Base-by-base conservation (phyloP, 2,329 filamentous ascomycete genomes). In the Escovopsis weberi region DNA sequence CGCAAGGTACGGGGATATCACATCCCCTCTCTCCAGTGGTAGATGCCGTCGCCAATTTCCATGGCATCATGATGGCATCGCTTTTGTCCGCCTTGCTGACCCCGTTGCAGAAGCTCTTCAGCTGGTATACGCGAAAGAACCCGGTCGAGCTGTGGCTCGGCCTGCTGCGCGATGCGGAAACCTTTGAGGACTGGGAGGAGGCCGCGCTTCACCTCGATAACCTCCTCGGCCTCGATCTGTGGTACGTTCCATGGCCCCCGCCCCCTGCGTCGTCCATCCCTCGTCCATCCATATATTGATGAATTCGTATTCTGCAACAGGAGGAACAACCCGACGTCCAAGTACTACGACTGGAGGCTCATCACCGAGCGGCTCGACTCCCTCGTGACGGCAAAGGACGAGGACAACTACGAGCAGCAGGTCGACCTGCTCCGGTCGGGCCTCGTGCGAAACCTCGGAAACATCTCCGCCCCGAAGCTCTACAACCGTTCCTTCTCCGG, bases 401-500 rank as follows among this genome's bases (percentile, higher is more conserved):
- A 78, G 37, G 76, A 77, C 49, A 82, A 94, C 58, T 72, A 88
- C 37, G 70, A 85, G 43, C 74, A 75, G 12, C 68, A 94, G 7
- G 78, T 87, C 46, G 87, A 87, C 55, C 71, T 93, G 15, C 69
- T 94, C 34, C 80, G 86, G 26, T 86, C 85, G 12, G 86, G 78
- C 3, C 68, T 82, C 15, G 74, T 94, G 28, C 78, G 88, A 33
- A 94, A 95, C 54, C 68, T 94, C n/a, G 88, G 86, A 45, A 93
- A 94, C 57, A 93, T 95, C 52, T 85, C 85, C 1, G 75, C 81
- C 2, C 78, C 85, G 2, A 79, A 79, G 48, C 68, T 95, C 1
- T 95, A 87, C 64, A 88, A 88, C 53, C 75, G 81, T 45, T 82
- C 85, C 11, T 91, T 91, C 56, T 82, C 83, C 1, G 88, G 88